Evolutionary conservation across 768 basidiomycete genomes (phyloP), one percentile per base, ranked within the genome.

Genomic region (Boletus reticuloceps): DNA sequence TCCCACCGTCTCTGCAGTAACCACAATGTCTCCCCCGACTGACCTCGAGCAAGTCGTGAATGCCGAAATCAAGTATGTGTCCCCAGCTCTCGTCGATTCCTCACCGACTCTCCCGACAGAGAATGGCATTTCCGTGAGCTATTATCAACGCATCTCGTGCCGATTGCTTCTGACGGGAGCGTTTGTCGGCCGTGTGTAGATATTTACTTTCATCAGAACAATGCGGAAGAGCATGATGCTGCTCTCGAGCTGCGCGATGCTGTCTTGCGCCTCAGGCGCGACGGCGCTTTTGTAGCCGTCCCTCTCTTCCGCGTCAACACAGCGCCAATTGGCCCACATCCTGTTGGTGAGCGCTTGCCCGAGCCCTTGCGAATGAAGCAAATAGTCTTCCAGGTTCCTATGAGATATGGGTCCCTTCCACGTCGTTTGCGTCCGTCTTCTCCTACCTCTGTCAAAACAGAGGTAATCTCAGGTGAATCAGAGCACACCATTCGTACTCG

Each of bases 111-210:
- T 10, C 44, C 49, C 3, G 27, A 19, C 62, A 88, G 88, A 67
- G 88, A 89, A 66, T 89, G 88, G 88, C 88, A 89, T 64, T 89
- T 89, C 64, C 88, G 88, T 88, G 65, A 62, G 82, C 70, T 7
- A 50, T 2, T 7, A 50, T 2, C 27, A 36, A 4, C 22, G 22
- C 2, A 22, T 22, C 22, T 22, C 20, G 3, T 31, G 12, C 44
- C 8, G 8, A 12, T 48, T 36, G 22, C 17, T 29, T 41, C 55
- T 52, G 17, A 53, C 40, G 41, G 22, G 44, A 50, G 22, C 40
- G 16, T 19, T 32, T 17, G 12, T 38, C 29, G 7, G 20, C 38
- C 37, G 6, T 32, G 32, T 49, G 19, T 61, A 90, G 88, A 91
- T 64, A 90, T 91, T 45, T 90, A 91, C 71, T 91, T 89, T 67